Evolutionary conservation across 176 grass and related monocot species (phyloP).

Genomic region (Paspalum vaginatum): DNA sequence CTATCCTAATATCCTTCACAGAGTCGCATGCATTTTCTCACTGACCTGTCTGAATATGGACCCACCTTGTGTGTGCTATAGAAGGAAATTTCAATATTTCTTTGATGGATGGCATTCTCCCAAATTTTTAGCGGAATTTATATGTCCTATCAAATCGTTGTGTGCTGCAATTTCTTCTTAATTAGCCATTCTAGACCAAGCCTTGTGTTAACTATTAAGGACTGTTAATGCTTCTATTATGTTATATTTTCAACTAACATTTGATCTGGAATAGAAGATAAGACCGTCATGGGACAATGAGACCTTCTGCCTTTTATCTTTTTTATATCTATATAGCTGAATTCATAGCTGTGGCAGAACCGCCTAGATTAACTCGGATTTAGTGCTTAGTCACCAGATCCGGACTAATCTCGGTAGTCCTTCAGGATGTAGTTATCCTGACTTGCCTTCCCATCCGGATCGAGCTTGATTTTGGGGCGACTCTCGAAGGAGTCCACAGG

Average conservation of each 20-base stretch:
- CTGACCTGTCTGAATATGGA: neutral
- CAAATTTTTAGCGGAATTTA: neutral
- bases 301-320: neutral
- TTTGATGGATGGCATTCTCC: neutral
- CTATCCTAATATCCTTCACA: neutral
- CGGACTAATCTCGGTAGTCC: too few species aligned
- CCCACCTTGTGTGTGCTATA: neutral
- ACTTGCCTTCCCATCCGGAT: too few species aligned
- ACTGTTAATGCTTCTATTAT: neutral
- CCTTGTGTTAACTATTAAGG: neutral
- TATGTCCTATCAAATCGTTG: conserved; percentile 13
- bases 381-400: too few species aligned
- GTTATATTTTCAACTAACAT: neutral
- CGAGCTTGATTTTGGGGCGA: too few species aligned
- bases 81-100: neutral
- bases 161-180: neutral
- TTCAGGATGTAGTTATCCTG: too few species aligned
- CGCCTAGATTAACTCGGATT: too few species aligned
- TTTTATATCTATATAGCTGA: neutral
- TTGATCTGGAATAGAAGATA: neutral
- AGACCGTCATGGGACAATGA: neutral
- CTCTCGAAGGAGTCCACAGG: too few species aligned
- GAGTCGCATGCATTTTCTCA: neutral
- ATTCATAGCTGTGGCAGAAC: too few species aligned
- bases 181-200: neutral